Base-by-base conservation (phyloP, 2,329 filamentous ascomycete genomes). In the Aspergillus sp. region DNA sequence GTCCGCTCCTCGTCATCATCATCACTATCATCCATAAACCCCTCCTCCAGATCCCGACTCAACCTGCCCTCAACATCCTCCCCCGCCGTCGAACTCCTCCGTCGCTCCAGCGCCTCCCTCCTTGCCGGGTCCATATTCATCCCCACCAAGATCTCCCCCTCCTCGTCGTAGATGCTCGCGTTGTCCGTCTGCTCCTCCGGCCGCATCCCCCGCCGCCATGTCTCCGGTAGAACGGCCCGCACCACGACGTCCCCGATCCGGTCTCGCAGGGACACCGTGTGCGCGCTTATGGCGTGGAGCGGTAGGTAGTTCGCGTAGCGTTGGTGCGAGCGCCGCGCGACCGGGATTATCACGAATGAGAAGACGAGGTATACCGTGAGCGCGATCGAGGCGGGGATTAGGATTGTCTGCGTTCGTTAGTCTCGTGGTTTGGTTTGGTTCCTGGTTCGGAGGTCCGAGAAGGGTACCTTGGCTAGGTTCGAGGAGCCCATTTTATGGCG, bases 31-130 rank as follows among this genome's bases (percentile, higher is more conserved):
- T 84, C 80, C 59, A 75, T 74, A 52, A 85, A 85, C 0, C 79
- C 80, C 48, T 80, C 72, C 55, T 89, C 83, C 32, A 89, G 58
- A 64, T 93, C 86, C 60, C 85, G 69, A 55, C 84, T 89, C 40
- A 93, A 50, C 41, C 86, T 69, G 45, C 74, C 52, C 47, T 57
- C 57, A 30, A 41, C 58, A 19, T 56, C 57, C n/a, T n/a, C n/a
- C n/a, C n/a, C n/a, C n/a, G 45, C 45, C 20, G 45, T 63, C 51
- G 30, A 60, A 61, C 34, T 67, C 59, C 35, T 68, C 66, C 42
- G 49, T 48, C 55, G 52, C 43, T 60, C 53, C 38, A 68, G 40
- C 2, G 60, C 65, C 38, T 66, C 64, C 30, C 67, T 52, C 24
- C 63, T 53, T 15, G 57, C 45, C 7, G 58, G 48, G 42, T 75